A percentile compares a stretch with the other conserved stretches of the same genome.
Conservation (phyloP, 75 land plant species). For the Chamaecyparis obtusa region DNA sequence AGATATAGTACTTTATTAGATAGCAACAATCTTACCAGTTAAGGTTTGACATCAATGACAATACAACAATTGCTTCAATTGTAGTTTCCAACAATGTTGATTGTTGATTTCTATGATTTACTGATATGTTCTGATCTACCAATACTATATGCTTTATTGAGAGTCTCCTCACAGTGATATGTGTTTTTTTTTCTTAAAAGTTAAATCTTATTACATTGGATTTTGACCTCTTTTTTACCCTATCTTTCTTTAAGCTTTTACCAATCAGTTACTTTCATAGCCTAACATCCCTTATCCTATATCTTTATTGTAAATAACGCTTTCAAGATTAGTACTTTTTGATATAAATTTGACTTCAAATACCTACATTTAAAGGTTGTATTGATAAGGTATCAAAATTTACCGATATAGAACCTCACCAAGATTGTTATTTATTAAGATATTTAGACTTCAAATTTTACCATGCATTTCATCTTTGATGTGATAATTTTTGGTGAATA, state of each 20-base stretch:
- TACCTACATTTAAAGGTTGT: not conserved
- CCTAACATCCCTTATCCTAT: not conserved
- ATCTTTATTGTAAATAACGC: not conserved
- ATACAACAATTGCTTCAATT: too few relatives aligned
- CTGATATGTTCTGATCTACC: not conserved
- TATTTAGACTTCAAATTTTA: not conserved
- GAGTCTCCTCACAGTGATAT: not conserved
- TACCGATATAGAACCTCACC: not conserved
- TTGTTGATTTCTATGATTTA: not conserved
- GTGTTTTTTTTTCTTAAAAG: not conserved
- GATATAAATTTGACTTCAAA: not conserved
- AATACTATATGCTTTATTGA: not conserved
- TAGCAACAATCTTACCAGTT: too few relatives aligned
- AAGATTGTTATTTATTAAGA: not conserved
- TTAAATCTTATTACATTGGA: not conserved
- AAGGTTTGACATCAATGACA: too few relatives aligned
- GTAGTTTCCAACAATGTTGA: too few relatives aligned
- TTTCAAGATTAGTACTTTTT: not conserved
- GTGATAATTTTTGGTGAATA: constrained; percentile 24
- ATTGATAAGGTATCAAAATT: not conserved
- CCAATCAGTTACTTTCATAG: not conserved
- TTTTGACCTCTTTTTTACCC: not conserved
- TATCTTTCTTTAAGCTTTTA: not conserved
- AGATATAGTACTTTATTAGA: too few relatives aligned
- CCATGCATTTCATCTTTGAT: not conserved